phyloP scores from a whole-genome alignment of 768 basidiomycete genomes.

The Obba rivulosa region DNA sequence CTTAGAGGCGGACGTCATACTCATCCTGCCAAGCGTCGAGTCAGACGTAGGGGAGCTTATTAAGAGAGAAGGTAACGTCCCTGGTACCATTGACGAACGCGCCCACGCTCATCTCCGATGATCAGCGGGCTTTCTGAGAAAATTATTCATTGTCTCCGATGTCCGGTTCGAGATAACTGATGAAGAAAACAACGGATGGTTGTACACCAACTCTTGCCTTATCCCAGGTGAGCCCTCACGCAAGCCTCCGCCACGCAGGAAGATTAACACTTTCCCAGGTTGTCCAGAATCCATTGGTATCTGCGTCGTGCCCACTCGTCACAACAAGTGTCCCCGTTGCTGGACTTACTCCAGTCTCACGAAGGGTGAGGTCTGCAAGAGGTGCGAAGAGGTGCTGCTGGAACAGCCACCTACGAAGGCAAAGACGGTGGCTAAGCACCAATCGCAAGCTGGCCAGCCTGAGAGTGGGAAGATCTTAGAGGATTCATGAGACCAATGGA shows the following conservation, averaged over 20 bases:
- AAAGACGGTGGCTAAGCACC: neutral
- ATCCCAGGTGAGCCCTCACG: constrained; percentile 38
- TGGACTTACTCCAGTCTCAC: constrained; percentile 68
- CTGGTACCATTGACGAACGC: neutral
- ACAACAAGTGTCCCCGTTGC: constrained; percentile 83
- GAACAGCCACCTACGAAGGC: neutral
- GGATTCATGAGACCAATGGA: no score
- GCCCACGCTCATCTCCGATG: neutral
- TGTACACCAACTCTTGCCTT: constrained; percentile 37
- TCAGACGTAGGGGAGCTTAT: constrained; percentile 31
- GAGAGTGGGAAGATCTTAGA: no score
- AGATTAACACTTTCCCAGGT: constrained; percentile 22
- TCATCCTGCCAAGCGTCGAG: constrained; percentile 43
- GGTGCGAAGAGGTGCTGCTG: constrained; percentile 43
- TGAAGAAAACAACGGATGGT: constrained; percentile 35
- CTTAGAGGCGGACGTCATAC: constrained; percentile 68
- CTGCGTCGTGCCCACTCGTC: constrained; percentile 54
- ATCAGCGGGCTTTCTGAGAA: constrained; percentile 61
- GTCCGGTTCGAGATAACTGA: constrained; percentile 25
- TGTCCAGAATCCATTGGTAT: constrained; percentile 33
- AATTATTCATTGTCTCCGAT: constrained; percentile 78
- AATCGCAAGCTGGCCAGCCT: no score
- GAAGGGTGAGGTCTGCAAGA: constrained; percentile 51
- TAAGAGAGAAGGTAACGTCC: constrained; percentile 36
- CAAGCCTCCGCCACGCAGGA: constrained; percentile 7